Conservation (phyloP, 371 early-diverging fungal genomes). For the Dichotomocladium elegans region DNA sequence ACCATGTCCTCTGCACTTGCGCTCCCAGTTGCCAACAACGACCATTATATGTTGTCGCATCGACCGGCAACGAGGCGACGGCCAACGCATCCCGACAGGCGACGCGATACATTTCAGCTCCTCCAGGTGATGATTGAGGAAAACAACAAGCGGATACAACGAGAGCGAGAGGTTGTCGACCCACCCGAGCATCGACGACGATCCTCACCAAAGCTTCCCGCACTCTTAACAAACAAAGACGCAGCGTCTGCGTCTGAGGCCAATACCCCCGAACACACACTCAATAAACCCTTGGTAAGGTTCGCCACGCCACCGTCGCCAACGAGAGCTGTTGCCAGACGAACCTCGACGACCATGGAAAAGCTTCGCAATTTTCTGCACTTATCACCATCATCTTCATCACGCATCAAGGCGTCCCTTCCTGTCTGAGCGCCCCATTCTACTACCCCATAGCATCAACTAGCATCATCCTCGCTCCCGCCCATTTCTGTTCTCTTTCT, state of each 20-base stretch:
- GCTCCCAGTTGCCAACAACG: not conserved
- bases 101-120: constrained; percentile 32
- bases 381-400: not conserved
- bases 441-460: too few species aligned
- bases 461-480: not conserved
- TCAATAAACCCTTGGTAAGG: not conserved
- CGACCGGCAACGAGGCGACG: not conserved
- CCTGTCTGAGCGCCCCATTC: too few species aligned
- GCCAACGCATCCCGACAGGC: constrained; percentile 24
- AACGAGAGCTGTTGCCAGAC: not conserved
- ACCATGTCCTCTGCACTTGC: not conserved
- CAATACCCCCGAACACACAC: not conserved
- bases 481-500: too few species aligned
- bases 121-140: constrained; percentile 37
- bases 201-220: not conserved
- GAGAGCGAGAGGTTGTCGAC: constrained; percentile 20
- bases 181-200: constrained; percentile 3
- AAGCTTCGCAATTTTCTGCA: constrained; percentile 2
- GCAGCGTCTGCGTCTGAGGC: not conserved
- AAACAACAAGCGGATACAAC: constrained; percentile 24
- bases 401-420: too few species aligned
- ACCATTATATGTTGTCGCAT: not conserved
- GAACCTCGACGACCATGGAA: not conserved
- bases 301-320: not conserved
- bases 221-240: constrained; percentile 1